Base-by-base conservation (phyloP, 2,329 filamentous ascomycete genomes). In the Rutstroemia sp. region DNA sequence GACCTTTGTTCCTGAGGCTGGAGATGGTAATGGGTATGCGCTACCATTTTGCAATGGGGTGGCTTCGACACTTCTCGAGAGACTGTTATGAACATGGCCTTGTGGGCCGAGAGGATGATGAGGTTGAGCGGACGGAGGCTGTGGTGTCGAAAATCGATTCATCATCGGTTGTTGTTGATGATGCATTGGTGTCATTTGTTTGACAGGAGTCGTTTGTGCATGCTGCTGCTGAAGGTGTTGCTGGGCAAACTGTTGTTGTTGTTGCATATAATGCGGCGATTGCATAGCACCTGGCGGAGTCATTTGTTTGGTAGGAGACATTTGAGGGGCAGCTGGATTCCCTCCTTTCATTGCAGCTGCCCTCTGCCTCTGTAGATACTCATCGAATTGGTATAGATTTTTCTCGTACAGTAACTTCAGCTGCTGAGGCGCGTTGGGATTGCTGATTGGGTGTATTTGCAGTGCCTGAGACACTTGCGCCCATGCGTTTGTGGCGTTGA, bases 311-410 rank as follows among this genome's bases (percentile, higher is more conserved):
- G 68, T 67, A 10, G 70, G 68, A 21, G 68, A 66, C 73, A 80
- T 48, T 70, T 73, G 54, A 63, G 38, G 78, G 37, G 54, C 60
- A 12, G 58, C 81, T 76, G 58, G 54, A 45, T 64, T 59, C 59
- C 57, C 64, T 53, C 62, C 64, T 45, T 65, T 62, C 60, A 64
- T 63, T 61, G 65, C 65, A 23, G 57, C 64, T 23, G 60, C 60
- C 53, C 63, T 65, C 54, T 78, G 76, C 45, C 76, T 74, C 25
- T 75, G 76, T 61, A 76, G 81, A 63, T 81, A 80, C 58, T 85
- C 81, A 68, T 96, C 92, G 61, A 95, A 96, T 34, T 84, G 80
- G 25, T 80, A 73, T 5, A 96, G 73, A 62, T 92, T 91, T 38
- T 81, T 78, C 64, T 91, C 86, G 70, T 94, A 95, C 6, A 89